These are phyloP conservation scores for Polygonum aviculare DNA, from an alignment of 148 eudicot species.

Conservation along the genomic window DNA sequence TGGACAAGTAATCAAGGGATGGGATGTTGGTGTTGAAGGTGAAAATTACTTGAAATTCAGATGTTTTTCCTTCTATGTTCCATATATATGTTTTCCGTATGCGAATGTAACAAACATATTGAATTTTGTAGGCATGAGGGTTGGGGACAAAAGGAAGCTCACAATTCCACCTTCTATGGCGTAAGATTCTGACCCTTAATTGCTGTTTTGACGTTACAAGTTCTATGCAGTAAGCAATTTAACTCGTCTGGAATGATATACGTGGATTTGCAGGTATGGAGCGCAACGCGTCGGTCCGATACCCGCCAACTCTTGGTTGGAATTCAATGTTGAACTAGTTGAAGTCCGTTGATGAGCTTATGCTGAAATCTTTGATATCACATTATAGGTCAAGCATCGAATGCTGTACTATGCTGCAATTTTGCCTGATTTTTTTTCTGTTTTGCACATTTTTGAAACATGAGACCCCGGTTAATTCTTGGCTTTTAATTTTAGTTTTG, in stretches of 20 bases:
- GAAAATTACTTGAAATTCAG: neutral
- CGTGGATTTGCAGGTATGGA: conserved; percentile 52
- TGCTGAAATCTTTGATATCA: neutral
- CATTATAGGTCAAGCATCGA: neutral
- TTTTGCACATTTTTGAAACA: neutral
- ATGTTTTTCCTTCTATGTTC: neutral
- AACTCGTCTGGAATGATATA: neutral
- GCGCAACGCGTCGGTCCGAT: conserved; percentile 38
- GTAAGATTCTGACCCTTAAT: conserved; percentile 29
- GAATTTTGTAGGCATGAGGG: conserved; percentile 70
- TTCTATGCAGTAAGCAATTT: neutral
- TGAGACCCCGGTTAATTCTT: neutral
- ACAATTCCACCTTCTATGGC: conserved; percentile 96
- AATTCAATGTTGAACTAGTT: conserved; percentile 69
- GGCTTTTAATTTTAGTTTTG: neutral
- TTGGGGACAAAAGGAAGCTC: conserved; percentile 88
- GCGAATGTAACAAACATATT: neutral
- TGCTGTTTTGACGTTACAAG: neutral
- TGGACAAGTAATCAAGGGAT: conserved; percentile 85
- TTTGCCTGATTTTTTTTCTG: neutral
- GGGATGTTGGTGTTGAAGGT: conserved; percentile 99
- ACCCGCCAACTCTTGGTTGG: conserved; percentile 67
- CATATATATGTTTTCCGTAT: neutral
- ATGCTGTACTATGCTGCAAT: neutral
- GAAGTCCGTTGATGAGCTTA: conserved; percentile 25